phyloP scores from a whole-genome alignment of 2,329 filamentous ascomycete genomes.

The Penicillium sp. region DNA sequence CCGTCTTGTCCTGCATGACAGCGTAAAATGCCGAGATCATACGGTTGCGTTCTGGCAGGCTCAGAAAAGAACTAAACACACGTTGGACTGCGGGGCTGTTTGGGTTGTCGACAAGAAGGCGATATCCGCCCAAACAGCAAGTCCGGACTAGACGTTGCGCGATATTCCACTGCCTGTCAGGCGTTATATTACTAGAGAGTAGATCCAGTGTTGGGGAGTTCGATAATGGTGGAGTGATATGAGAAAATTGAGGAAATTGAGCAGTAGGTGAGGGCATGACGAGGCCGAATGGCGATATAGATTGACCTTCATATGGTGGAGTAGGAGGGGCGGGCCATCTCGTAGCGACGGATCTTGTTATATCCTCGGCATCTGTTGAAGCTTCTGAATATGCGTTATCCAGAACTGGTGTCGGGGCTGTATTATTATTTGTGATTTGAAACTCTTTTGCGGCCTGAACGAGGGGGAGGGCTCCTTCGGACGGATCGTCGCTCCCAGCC shows the following conservation, averaged over 20 bases:
- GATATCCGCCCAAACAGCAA: slow-evolving; percentile 25
- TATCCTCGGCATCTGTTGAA: slow-evolving; percentile 9
- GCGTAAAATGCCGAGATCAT: slow-evolving; percentile 17
- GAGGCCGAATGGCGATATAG: slow-evolving; percentile 18
- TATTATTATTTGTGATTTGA: slow-evolving; percentile 4
- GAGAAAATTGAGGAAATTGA: slow-evolving; percentile 4
- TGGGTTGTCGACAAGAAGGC: slow-evolving; percentile 16
- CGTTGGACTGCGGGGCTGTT: slow-evolving; percentile 10
- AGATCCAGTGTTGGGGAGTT: background rate
- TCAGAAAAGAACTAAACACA: slow-evolving; percentile 18
- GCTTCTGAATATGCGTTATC: slow-evolving; percentile 1
- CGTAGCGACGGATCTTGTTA: slow-evolving; percentile 1
- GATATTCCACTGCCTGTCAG: slow-evolving; percentile 17
- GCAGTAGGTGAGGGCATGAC: slow-evolving; percentile 13
- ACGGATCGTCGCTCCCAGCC: slow-evolving; percentile 16
- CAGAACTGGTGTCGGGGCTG: background rate
- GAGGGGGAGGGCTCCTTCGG: background rate
- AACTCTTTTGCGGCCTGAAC: background rate
- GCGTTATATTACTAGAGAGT: slow-evolving; percentile 3
- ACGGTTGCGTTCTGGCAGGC: slow-evolving; percentile 15
- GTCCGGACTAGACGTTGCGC: slow-evolving; percentile 24
- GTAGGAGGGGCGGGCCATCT: slow-evolving; percentile 10
- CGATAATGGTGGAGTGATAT: background rate
- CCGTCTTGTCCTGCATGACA: slow-evolving; percentile 17
- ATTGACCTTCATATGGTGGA: slow-evolving; percentile 20